Evolutionary conservation across 2,329 filamentous ascomycete species (phyloP).

Genomic region (Aureobasidium subglaciale): DNA sequence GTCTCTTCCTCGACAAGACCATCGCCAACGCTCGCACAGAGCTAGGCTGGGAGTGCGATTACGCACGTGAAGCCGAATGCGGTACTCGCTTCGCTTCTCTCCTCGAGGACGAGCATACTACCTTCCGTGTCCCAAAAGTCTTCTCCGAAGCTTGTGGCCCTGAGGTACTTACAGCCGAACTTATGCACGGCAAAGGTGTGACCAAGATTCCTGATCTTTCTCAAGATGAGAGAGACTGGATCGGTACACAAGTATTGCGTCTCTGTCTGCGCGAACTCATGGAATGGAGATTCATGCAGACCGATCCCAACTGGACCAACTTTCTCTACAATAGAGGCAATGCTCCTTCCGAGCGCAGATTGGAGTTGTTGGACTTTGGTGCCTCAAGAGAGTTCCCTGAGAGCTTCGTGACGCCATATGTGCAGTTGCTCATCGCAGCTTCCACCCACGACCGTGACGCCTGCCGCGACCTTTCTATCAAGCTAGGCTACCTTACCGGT

Average conservation of each 20-base stretch:
- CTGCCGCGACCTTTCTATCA: slow-evolving; percentile 62
- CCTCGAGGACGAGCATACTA: slow-evolving; percentile 63
- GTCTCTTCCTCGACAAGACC: slow-evolving; percentile 91
- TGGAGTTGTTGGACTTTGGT: slow-evolving; percentile 93
- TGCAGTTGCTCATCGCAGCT: slow-evolving; percentile 72
- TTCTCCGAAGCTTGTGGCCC: slow-evolving; percentile 72
- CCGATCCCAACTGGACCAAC: slow-evolving; percentile 99
- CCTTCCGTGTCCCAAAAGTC: slow-evolving; percentile 74
- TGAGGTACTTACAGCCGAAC: slow-evolving; percentile 87
- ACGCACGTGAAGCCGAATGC: slow-evolving; percentile 78
- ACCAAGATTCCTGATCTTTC: slow-evolving; percentile 67
- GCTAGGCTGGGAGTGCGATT: slow-evolving; percentile 96
- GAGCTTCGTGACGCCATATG: slow-evolving; percentile 72
- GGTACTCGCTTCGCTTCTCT: slow-evolving; percentile 69
- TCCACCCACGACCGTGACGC: slow-evolving; percentile 58
- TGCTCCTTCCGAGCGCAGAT: slow-evolving; percentile 37
- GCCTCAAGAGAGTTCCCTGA: slow-evolving; percentile 80
- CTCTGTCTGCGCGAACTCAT: slow-evolving; percentile 88
- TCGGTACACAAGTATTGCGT: slow-evolving; percentile 86
- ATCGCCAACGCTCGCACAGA: slow-evolving; percentile 91
- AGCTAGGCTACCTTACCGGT: slow-evolving; percentile 86
- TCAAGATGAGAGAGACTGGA: slow-evolving; percentile 87
- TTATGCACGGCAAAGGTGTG: slow-evolving; percentile 78
- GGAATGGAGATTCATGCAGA: slow-evolving; percentile 98
- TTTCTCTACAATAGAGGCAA: slow-evolving; percentile 56